These are phyloP conservation scores for Vitis cinerea DNA, from an alignment of 164 flowering plant genomes.

Conservation along the genomic window DNA sequence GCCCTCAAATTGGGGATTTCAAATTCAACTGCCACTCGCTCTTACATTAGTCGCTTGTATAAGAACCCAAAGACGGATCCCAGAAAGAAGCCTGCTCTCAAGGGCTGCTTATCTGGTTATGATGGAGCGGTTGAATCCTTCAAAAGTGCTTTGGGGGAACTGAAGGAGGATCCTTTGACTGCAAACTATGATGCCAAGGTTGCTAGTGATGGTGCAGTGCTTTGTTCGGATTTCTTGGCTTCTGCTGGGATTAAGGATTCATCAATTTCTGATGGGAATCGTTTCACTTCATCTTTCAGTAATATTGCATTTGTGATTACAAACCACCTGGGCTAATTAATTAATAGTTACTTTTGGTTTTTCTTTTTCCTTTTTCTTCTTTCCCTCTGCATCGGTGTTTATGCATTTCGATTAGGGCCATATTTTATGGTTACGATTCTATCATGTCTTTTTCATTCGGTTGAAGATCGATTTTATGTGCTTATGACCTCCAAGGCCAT, in stretches of 20 bases:
- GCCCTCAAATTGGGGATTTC: not conserved
- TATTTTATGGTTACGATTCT: too few relatives aligned
- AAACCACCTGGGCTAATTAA: too few relatives aligned
- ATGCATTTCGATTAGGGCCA: too few relatives aligned
- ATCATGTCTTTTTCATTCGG: too few relatives aligned
- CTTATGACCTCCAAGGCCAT: too few relatives aligned
- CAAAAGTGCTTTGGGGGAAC: not conserved
- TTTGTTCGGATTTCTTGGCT: not conserved
- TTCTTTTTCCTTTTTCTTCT: too few relatives aligned
- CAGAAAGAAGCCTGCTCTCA: not conserved
- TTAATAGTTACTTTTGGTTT: too few relatives aligned
- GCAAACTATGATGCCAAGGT: conserved; percentile 7
- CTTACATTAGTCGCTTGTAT: not conserved
- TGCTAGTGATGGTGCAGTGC: not conserved
- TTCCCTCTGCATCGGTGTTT: too few relatives aligned
- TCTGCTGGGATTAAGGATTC: not conserved
- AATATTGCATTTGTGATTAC: not conserved
- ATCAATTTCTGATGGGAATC: not conserved
- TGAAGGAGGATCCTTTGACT: not conserved
- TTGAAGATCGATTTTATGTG: too few relatives aligned
- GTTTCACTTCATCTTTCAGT: not conserved
- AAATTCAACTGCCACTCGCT: not conserved
- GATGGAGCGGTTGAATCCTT: not conserved
- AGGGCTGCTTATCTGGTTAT: not conserved
- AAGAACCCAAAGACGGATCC: not conserved